Evolutionary conservation across 352 stramenopile species (phyloP).

Genomic region (Halophytophthora polymorphica): DNA sequence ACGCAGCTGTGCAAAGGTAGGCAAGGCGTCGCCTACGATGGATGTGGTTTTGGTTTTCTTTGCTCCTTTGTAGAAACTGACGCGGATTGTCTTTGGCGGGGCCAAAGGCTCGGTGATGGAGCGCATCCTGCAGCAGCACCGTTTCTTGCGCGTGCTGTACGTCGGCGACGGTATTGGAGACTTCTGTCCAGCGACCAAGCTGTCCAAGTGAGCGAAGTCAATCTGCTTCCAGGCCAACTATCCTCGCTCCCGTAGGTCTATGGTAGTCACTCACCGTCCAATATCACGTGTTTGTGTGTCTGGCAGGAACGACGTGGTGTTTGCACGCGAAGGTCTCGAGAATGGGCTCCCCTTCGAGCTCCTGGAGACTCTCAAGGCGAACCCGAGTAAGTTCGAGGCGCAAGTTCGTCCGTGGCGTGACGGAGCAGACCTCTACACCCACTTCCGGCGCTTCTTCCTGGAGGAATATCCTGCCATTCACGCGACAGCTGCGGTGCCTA

Average conservation of each 20-base stretch:
- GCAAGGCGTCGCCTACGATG: neutral
- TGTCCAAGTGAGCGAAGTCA: constrained; percentile 29
- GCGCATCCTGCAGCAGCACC: constrained; percentile 21
- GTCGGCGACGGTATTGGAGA: constrained; percentile 48
- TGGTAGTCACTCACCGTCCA: too few species aligned
- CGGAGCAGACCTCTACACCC: constrained; percentile 13
- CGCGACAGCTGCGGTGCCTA: neutral
- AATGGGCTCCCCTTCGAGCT: constrained; percentile 2
- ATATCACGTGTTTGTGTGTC: neutral
- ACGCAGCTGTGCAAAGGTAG: constrained; percentile 65
- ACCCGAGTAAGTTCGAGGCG: constrained; percentile 9
- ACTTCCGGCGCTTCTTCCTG: constrained; percentile 21
- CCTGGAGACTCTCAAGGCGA: constrained; percentile 7
- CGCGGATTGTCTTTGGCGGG: too few species aligned
- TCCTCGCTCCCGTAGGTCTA: too few species aligned
- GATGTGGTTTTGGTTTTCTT: too few species aligned
- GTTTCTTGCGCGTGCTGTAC: constrained; percentile 47
- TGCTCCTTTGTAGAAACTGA: too few species aligned
- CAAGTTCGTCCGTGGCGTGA: constrained; percentile 13
- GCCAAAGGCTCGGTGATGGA: constrained; percentile 34
- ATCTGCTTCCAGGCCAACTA: neutral
- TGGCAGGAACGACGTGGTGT: constrained; percentile 20
- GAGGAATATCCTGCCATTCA: constrained; percentile 14
- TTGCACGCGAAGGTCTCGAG: constrained; percentile 8
- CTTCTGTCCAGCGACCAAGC: constrained; percentile 40